These are phyloP conservation scores for Rostrohypoxylon terebratum DNA, from an alignment of 495 filamentous ascomycete species.

Conservation along the genomic window DNA sequence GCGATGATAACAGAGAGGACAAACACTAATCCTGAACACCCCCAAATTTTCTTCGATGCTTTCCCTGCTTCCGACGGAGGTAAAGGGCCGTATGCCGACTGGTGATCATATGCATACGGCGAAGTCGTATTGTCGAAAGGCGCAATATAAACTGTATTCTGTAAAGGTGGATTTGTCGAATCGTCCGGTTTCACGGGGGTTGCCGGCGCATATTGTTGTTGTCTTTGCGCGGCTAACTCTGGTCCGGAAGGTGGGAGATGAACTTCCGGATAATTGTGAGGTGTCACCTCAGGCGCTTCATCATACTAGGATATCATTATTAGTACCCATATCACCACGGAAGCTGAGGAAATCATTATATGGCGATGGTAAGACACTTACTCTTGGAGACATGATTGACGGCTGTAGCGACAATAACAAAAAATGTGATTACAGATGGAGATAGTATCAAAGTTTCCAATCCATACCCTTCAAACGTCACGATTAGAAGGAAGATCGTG, in stretches of 20 bases:
- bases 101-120: slow-evolving; percentile 30
- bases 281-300: slow-evolving; percentile 55
- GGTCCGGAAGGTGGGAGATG: slow-evolving; percentile 43
- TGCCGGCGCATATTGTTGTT: slow-evolving; percentile 6
- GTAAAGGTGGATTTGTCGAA: slow-evolving; percentile 18
- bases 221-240: slow-evolving; percentile 32
- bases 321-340: slow-evolving; percentile 2
- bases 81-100: slow-evolving; percentile 18
- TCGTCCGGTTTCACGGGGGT: slow-evolving; percentile 34
- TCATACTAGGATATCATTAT: slow-evolving; percentile 48
- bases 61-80: slow-evolving; percentile 31
- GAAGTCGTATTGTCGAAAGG: slow-evolving; percentile 15
- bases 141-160: slow-evolving; percentile 26
- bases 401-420: neutral
- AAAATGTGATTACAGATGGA: neutral
- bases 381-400: slow-evolving; percentile 33
- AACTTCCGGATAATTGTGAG: slow-evolving; percentile 55
- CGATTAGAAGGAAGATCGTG: slow-evolving; percentile 30
- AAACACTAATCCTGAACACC: slow-evolving; percentile 55
- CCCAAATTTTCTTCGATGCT: slow-evolving; percentile 45
- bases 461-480: slow-evolving; percentile 11
- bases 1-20: slow-evolving; percentile 57
- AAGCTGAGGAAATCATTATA: neutral
- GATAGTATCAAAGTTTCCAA: neutral
- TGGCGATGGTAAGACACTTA: slow-evolving; percentile 16